Base-by-base conservation (phyloP, 129 eudicot species). In the Helichrysum umbraculigerum region DNA sequence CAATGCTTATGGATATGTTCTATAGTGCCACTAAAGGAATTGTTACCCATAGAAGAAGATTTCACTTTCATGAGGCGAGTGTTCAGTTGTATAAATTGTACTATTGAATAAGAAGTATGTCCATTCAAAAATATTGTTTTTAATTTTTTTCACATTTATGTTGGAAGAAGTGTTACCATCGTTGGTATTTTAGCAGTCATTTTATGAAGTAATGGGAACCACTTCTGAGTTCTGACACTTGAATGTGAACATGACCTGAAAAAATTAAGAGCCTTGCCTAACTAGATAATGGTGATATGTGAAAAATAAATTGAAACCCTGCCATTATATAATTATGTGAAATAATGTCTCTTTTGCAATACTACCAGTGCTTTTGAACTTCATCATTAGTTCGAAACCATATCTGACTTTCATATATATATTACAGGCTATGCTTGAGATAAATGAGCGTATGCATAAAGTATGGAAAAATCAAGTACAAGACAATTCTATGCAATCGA, bases 1-100 rank as follows among this genome's bases (percentile, higher is more conserved):
- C 97, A 17, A 94, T 94, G 97, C 96, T 94, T 37, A 91, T 94
- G 97, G 98, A 94, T 80, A 91, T 94, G 97, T 94, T 94, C 76
- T 91, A 84, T 86, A 77, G 82, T 42, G 88, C 98, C 65, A 88
- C 97, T 16, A 91, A 94, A 83, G 96, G 93, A 71, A 78, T 91
- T 68, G 90, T 94, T 71, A 86, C 86, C 39, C 98, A 94, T 77
- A 82, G 98, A 62, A 87, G 92, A 83, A 84, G 97, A 81, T 85
- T 91, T 82, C 98, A 94, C 88, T 94, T 94, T 84, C 98, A 94
- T 72, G 98, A 94, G 92, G 98, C 68, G 29, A 88, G 88, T 78
- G 68, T 71, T 80, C 28, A 14, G 33, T 68, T 72, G 17, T 58
- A 50, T n/a, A 19, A 14, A 1, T 8, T 76, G 69, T 66, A 72